Base-by-base conservation (phyloP, 2,329 filamentous ascomycete species). In the Gyromitra esculenta region DNA sequence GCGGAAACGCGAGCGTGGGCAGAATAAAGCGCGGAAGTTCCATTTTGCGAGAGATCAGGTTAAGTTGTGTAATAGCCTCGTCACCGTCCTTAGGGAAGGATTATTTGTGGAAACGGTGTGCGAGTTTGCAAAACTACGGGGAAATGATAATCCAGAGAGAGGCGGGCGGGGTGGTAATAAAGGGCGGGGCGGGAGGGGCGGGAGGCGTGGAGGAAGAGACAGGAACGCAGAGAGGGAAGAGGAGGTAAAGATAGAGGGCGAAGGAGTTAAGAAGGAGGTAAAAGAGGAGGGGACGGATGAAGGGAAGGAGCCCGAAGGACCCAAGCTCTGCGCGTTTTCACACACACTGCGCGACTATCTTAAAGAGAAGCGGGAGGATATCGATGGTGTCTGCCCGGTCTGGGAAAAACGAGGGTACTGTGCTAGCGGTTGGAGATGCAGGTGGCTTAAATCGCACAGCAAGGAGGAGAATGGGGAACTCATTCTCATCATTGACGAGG, bases 281-380 rank as follows among this genome's bases (percentile, higher is more conserved):
- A 56, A 66, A 31, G 62, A 67, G n/a, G 57, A 9, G 63, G 76
- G 45, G 37, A 31, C 13, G 8, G 31, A 57, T n/a, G 77, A 52
- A 75, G 69, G 25, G 37, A 69, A 65, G 25, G 82, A 82, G 21
- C 85, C 89, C 35, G 98, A 96, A 84, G 87, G 86, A 63, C 94
- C 92, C 35, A 91, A 93, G 41, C 89, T 89, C 77, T 99, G 96
- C 86, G 92, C 90, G 79, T 89, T 91, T 79, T 89, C 91, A 81
- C 96, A 99, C 82, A 89, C 97, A 81, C 85, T 99, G 59, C 90
- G 96, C 78, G 91, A 90, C 82, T 99, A 99, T 82, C 85, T 99
- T 63, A 88, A 88, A 41, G 89, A 96, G 73, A 94, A 95, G 79
- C 89, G 93, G 57, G 89, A 89, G 76, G 93, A 98, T 81, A 86